These are phyloP conservation scores for Thuidium tamariscinum DNA, from an alignment of 225 moss, liverwort and hornwort genomes.

Conservation along the genomic window DNA sequence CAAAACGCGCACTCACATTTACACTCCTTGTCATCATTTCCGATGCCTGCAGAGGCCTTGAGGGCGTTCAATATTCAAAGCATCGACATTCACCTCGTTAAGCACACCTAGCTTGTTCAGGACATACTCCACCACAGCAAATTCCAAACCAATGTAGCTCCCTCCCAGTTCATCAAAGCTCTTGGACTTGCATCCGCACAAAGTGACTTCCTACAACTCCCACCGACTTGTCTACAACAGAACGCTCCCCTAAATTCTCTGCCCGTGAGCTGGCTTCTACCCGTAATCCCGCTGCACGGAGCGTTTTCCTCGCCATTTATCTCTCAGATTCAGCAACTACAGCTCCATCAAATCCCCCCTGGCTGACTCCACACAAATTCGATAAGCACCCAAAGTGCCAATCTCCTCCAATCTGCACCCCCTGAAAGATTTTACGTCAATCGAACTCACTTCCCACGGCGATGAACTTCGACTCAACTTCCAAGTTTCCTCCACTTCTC, in stretches of 20 bases:
- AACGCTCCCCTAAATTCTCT: background rate
- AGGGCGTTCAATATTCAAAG: background rate
- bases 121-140: background rate
- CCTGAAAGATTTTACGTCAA: background rate
- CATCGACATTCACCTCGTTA: background rate
- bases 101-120: background rate
- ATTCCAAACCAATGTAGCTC: background rate
- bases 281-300: background rate
- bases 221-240: background rate
- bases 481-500: background rate
- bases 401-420: background rate
- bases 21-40: background rate
- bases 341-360: background rate
- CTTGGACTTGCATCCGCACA: background rate
- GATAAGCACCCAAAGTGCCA: background rate
- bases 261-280: background rate
- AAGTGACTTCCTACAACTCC: background rate
- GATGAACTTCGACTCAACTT: background rate
- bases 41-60: background rate
- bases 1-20: background rate
- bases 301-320: background rate
- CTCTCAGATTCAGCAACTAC: background rate
- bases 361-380: background rate
- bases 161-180: background rate
- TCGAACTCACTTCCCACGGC: background rate